These are phyloP conservation scores for Coelastrella sp. DNA, from an alignment of 139 green algal species.

Conservation along the genomic window DNA sequence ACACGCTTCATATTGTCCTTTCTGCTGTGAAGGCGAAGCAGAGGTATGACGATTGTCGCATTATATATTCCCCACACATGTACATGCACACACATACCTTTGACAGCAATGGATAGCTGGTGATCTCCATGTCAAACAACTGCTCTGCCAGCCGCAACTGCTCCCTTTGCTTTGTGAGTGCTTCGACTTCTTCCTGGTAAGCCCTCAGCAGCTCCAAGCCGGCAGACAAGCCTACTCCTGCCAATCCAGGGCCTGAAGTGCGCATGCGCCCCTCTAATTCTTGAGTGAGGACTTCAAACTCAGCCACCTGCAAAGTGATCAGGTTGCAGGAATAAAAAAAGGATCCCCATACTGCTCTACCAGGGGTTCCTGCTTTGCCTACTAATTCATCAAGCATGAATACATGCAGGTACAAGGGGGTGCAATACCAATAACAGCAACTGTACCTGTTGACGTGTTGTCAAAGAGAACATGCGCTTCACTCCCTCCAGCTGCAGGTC, in stretches of 20 bases:
- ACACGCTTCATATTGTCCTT: too few species aligned
- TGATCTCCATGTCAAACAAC: conserved; percentile 88
- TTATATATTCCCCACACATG: neutral
- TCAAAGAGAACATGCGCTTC: conserved; percentile 40
- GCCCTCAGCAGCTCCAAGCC: conserved; percentile 65
- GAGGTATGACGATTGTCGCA: neutral
- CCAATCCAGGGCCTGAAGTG: conserved; percentile 57
- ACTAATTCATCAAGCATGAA: too few species aligned
- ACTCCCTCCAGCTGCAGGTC: conserved; percentile 42
- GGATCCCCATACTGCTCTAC: too few species aligned
- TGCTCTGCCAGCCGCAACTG: conserved; percentile 85
- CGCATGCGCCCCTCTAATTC: conserved; percentile 60
- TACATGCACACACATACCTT: conserved; percentile 48
- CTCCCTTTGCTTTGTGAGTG: conserved; percentile 68
- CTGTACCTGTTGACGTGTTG: conserved; percentile 73
- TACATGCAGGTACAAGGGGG: neutral
- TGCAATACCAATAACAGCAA: neutral
- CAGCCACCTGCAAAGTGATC: conserved; percentile 61
- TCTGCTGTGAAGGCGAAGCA: too few species aligned
- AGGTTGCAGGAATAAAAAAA: too few species aligned
- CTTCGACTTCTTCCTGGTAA: conserved; percentile 60
- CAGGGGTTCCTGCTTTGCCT: too few species aligned
- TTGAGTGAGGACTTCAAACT: conserved; percentile 57
- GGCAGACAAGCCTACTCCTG: conserved; percentile 57
- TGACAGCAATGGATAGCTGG: conserved; percentile 75